Conservation (phyloP, 169 alveolate genomes). For the Besnoitia besnoiti region DNA sequence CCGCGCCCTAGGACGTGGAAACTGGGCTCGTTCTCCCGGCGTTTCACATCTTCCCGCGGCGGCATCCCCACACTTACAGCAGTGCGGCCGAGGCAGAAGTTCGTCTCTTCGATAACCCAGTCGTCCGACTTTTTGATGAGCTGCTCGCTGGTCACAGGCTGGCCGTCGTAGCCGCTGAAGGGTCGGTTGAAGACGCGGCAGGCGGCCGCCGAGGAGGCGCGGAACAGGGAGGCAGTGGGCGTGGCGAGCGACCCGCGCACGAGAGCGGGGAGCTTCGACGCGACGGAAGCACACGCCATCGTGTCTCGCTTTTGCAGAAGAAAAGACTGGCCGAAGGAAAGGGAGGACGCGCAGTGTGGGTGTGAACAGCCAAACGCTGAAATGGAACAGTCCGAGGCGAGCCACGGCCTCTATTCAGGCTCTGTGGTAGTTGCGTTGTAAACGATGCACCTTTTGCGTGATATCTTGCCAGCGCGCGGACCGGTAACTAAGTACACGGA, state of each 20-base stretch:
- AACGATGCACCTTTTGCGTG: no score
- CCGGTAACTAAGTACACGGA: no score
- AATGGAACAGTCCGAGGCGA: no score
- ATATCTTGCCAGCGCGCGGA: no score
- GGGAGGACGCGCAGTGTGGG: background rate
- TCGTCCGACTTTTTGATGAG: constrained; percentile 86
- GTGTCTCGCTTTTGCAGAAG: background rate
- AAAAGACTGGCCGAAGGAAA: background rate
- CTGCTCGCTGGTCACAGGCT: constrained; percentile 84
- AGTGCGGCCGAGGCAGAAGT: constrained; percentile 90
- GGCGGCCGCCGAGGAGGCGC: background rate
- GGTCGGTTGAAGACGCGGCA: constrained; percentile 6
- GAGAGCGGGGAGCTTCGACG: background rate
- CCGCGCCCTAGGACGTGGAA: no score
- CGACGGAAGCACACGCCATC: constrained; percentile 25
- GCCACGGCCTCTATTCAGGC: no score
- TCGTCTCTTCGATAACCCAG: constrained; percentile 94
- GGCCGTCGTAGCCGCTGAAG: constrained; percentile 78
- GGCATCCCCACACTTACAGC: constrained; percentile 79
- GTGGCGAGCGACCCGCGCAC: background rate
- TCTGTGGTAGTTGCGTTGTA: no score
- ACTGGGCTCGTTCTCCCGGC: no score
- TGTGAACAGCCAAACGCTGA: no score
- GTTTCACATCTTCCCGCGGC: no score
- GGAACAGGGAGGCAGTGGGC: background rate